Evolutionary conservation across 768 basidiomycete genomes (phyloP).

Genomic region (Russula lepida): DNA sequence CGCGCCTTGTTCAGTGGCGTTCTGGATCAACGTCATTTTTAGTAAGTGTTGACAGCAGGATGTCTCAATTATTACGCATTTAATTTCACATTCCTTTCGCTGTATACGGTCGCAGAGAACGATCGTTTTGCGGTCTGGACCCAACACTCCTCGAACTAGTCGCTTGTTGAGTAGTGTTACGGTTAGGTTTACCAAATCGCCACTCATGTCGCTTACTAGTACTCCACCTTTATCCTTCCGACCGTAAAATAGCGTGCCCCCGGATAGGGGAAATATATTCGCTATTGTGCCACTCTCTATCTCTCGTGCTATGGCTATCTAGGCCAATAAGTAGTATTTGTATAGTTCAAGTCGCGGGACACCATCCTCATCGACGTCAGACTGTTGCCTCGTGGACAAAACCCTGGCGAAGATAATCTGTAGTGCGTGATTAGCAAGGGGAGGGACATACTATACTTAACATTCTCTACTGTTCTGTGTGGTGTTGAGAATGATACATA

Average conservation of each 20-base stretch:
- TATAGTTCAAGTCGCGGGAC: background rate
- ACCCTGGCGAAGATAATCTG: background rate
- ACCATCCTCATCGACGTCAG: background rate
- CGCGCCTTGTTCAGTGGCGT: background rate
- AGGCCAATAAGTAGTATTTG: too few relatives aligned
- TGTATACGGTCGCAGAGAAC: background rate
- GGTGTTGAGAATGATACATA: background rate
- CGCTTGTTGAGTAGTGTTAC: too few relatives aligned
- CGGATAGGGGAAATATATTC: too few relatives aligned
- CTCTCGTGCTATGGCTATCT: too few relatives aligned
- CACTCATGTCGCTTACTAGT: too few relatives aligned
- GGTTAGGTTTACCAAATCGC: too few relatives aligned
- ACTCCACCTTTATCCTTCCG: too few relatives aligned
- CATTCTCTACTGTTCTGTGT: background rate
- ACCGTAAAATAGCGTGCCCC: too few relatives aligned
- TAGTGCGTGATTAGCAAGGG: background rate
- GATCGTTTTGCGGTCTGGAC: background rate
- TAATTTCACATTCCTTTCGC: background rate
- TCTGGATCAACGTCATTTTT: too few relatives aligned
- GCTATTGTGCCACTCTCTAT: too few relatives aligned
- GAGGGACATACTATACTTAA: background rate
- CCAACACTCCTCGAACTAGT: background rate
- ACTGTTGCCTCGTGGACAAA: background rate
- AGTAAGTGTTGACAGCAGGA: background rate
- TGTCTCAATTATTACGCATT: background rate